Evolutionary conservation across 805 yeast genomes (phyloP).

Genomic region (Starmerella asiatica): DNA sequence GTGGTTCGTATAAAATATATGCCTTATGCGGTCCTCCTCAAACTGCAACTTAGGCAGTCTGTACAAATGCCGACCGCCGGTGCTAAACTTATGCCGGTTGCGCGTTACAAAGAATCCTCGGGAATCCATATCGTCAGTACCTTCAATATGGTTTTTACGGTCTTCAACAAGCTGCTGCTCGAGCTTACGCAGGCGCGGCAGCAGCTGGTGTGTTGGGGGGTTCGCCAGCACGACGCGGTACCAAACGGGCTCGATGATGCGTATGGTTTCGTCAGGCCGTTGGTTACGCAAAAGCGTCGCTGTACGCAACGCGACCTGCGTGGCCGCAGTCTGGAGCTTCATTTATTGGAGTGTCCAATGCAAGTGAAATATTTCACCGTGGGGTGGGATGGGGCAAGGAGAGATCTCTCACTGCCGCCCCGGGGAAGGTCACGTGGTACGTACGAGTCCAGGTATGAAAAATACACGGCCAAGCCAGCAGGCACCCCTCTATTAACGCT

Average conservation of each 20-base stretch:
- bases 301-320: slow-evolving; percentile 64
- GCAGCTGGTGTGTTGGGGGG: slow-evolving; percentile 63
- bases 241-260: slow-evolving; percentile 74
- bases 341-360: slow-evolving; percentile 29
- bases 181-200: slow-evolving; percentile 30
- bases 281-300: slow-evolving; percentile 63
- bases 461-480: too few relatives aligned
- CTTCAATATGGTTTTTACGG: slow-evolving; percentile 1
- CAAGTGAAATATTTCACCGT: neutral
- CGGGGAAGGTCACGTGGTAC: too few relatives aligned
- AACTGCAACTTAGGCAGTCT: slow-evolving; percentile 43
- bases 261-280: slow-evolving; percentile 17
- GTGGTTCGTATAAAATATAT: slow-evolving; percentile 75
- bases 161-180: slow-evolving; percentile 17
- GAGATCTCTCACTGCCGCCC: too few relatives aligned
- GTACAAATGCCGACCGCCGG: slow-evolving; percentile 30
- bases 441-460: too few relatives aligned
- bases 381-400: neutral
- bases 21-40: slow-evolving; percentile 70
- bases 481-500: too few relatives aligned
- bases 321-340: slow-evolving; percentile 69
- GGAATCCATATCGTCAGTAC: slow-evolving; percentile 11
- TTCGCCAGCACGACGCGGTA: slow-evolving; percentile 65
- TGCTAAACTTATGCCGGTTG: slow-evolving; percentile 26
- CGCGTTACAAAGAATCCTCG: slow-evolving; percentile 36